Base-by-base conservation (phyloP, 345 rosid species). In the Citrus inodora region DNA sequence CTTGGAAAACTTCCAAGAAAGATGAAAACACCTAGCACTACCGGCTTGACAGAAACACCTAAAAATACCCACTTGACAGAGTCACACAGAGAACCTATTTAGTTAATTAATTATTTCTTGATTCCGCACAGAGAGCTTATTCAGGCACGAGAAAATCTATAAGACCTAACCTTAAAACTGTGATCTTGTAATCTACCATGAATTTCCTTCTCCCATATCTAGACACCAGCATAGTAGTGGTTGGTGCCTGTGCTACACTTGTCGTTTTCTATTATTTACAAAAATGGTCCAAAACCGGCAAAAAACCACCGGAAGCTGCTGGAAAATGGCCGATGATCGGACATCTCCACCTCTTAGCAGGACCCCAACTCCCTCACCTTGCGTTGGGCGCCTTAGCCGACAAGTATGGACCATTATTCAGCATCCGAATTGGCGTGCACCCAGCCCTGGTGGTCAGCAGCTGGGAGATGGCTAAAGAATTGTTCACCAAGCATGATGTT, bases 241-340 rank as follows among this genome's bases (percentile, higher is more conserved):
- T 70, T n/a, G 76, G 74, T 68, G 30, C 74, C 42, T 4, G 69
- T 24, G 38, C 74, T 17, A 35, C 78, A 19, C 22, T 84, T 55
- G 37, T 81, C 17, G 65, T 78, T 48, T 79, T 76, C 10, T 80
- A 70, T 73, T 74, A 35, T 28, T 56, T 76, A 28, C 74, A 82
- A 5, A 70, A 38, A 55, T 73, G 80, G 68, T 40, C 63, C 53
- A 78, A 27, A 63, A 22, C 72, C 7, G 66, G 53, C 24, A 21
- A 64, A 69, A 70, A 13, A 24, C 69, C 86, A 27, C 88, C 88
- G 2, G 75, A 77, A 37, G 83, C 81, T 0, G 68, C 77, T 0
- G 86, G 86, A 40, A 82, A 76, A 56, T 88, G 89, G 91, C 91
- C 89, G 2, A 2, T 89, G 14, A 76, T 85, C 8, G 88, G 90